These are phyloP conservation scores for Orbilia ellipsospora DNA, from an alignment of 2,329 filamentous ascomycete genomes.

Conservation along the genomic window DNA sequence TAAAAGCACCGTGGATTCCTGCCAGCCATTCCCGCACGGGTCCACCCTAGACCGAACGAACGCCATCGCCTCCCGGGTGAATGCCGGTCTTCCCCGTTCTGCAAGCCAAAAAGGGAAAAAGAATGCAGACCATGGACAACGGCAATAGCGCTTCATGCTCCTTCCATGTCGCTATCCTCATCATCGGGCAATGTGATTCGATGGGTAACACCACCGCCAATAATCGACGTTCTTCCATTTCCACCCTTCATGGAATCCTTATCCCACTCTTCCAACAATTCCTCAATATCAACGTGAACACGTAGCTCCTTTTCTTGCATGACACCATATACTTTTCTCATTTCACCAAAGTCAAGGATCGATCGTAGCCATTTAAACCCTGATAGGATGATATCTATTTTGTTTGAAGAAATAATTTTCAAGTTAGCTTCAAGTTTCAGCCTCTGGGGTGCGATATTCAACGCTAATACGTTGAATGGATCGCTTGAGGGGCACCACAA, in stretches of 20 bases:
- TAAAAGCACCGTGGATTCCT: neutral
- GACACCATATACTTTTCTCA: constrained; percentile 68
- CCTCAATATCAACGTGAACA: constrained; percentile 69
- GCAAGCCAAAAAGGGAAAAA: neutral
- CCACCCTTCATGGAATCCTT: constrained; percentile 53
- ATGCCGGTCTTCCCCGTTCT: neutral
- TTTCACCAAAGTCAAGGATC: constrained; percentile 65
- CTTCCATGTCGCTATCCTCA: constrained; percentile 48
- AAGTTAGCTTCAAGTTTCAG: constrained; percentile 32
- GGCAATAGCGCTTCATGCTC: constrained; percentile 1
- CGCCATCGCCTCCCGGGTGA: neutral
- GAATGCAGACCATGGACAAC: neutral
- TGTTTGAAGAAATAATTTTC: constrained; percentile 7
- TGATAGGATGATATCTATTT: constrained; percentile 67
- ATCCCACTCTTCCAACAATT: constrained; percentile 62
- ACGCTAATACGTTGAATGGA: neutral
- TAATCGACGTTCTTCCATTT: constrained; percentile 26
- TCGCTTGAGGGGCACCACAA: neutral
- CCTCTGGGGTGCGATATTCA: neutral
- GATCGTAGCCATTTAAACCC: constrained; percentile 67
- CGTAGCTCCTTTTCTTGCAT: constrained; percentile 72
- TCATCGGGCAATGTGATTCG: constrained; percentile 52
- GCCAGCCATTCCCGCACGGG: neutral
- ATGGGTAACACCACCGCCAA: constrained; percentile 35
- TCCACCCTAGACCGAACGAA: constrained; percentile 7